Base-by-base conservation (phyloP, 208 protist species). In the Acanthamoeba quina region DNA sequence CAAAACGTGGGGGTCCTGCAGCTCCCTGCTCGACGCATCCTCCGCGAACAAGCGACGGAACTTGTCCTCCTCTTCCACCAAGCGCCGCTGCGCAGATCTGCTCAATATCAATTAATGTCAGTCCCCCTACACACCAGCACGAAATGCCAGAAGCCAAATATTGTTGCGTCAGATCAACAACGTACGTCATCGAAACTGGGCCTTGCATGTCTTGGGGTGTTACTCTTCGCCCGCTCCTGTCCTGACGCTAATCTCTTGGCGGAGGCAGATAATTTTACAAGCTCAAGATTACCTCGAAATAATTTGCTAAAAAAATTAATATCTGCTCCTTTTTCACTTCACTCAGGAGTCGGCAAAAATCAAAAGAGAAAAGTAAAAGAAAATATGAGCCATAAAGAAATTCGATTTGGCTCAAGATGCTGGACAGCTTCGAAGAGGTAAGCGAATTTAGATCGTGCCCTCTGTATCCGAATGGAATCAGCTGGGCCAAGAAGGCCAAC, bases 11-110 rank as follows among this genome's bases (percentile, higher is more conserved):
- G 88, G 88, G n/a, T 93, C 68, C 7, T 58, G 17, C 62, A 93
- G 88, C 26, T 93, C 88, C 26, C n/a, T 24, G 29, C 31, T 66
- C 4, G 17, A 31, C 10, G 88, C 62, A n/a, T 93, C 44, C 47
- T 93, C 88, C 15, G 88, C 88, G 37, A 93, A 93, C 68, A 80
- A 37, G 21, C 44, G 41, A 7, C 88, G 41, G 10, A 26, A 72
- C 88, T 80, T 80, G 88, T 93, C 54, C 34, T 93, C 88, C n/a
- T 72, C 88, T 41, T 93, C 88, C 5, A 93, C 54, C 64, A 93
- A 24, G 31, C 49, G 44, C 47, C 66, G 62, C 60, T 93, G 88
- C 47, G 82, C 88, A 58, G 58, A 10, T 37, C 88, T 93, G 62
- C 3, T 41, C 37, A 6, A 15, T 15, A 15, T 6, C 15, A 13